A percentile compares a stretch with the other conserved stretches of the same genome.
Conservation (phyloP, 192 early-diverging fungal species). For the Martensiomyces pterosporus region DNA sequence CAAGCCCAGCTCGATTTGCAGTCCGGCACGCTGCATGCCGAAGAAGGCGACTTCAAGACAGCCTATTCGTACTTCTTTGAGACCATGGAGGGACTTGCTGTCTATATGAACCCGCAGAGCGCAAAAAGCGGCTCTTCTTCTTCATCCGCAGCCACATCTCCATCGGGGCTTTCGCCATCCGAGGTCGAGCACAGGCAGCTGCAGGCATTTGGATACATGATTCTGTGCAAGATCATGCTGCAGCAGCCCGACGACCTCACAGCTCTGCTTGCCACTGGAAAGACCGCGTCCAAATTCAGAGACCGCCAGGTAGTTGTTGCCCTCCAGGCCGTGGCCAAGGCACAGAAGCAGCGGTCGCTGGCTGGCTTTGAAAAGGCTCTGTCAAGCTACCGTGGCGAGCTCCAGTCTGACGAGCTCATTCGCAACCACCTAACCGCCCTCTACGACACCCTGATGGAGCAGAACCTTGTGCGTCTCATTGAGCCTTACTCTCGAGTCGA, state of each 20-base stretch:
- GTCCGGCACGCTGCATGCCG: constrained; percentile 94
- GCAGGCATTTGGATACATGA: constrained; percentile 94
- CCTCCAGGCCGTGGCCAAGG: constrained; percentile 90
- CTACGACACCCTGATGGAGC: constrained; percentile 95
- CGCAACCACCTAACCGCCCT: constrained; percentile 85
- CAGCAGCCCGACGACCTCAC: constrained; percentile 96
- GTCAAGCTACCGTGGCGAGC: constrained; percentile 78
- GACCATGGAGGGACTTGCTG: constrained; percentile 88
- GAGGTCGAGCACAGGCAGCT: constrained; percentile 64
- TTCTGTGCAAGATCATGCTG: constrained; percentile 99
- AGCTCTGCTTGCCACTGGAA: constrained; percentile 81
- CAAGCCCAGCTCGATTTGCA: constrained; percentile 97
- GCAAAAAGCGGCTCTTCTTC: constrained; percentile 14
- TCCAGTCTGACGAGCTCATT: constrained; percentile 91
- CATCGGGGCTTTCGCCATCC: not conserved
- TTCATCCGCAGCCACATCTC: constrained; percentile 2
- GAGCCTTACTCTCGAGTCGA: constrained; percentile 98
- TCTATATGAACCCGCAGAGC: constrained; percentile 38
- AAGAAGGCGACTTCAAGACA: constrained; percentile 99
- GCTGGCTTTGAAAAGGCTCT: constrained; percentile 93
- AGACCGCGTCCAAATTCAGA: constrained; percentile 80
- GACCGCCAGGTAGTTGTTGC: constrained; percentile 86
- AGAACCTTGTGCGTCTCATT: constrained; percentile 94
- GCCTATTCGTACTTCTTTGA: constrained; percentile 99
- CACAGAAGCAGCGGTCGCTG: constrained; percentile 96